These are phyloP conservation scores for Pseudevernia furfuracea DNA, from an alignment of 495 filamentous ascomycete species.

Conservation along the genomic window DNA sequence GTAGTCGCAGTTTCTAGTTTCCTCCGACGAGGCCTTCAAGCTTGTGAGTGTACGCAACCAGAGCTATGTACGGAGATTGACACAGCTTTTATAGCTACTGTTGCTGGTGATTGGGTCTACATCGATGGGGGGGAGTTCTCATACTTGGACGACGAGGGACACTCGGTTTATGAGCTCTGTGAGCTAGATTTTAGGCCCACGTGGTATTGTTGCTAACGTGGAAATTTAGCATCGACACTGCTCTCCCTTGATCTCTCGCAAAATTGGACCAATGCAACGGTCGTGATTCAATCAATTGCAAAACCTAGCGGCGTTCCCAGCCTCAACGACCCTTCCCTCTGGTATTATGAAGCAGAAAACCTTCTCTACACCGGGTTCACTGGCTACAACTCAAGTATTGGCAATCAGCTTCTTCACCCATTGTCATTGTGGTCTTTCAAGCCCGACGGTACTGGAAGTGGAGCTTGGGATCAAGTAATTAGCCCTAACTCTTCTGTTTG, in stretches of 20 bases:
- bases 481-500: neutral
- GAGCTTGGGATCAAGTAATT: conserved; percentile 5
- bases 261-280: conserved; percentile 13
- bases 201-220: neutral
- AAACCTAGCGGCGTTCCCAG: conserved; percentile 13
- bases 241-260: conserved; percentile 20
- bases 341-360: conserved; percentile 9
- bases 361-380: conserved; percentile 19
- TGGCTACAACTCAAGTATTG: neutral
- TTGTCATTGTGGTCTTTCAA: conserved; percentile 18
- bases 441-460: conserved; percentile 16
- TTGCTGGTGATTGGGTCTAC: conserved; percentile 17
- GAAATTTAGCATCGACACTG: conserved; percentile 6
- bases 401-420: neutral
- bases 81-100: conserved; percentile 9
- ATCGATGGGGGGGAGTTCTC: conserved; percentile 19
- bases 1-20: conserved; percentile 1
- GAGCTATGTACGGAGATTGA: neutral
- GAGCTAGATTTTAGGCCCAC: neutral
- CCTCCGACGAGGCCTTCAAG: conserved; percentile 16
- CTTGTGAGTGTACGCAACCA: conserved; percentile 8
- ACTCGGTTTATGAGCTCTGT: conserved; percentile 4
- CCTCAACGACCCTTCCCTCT: conserved; percentile 4
- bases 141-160: conserved; percentile 2
- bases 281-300: neutral